These are phyloP conservation scores for Trypanosoma caninum DNA, from an alignment of 208 protist genomes.

Conservation along the genomic window DNA sequence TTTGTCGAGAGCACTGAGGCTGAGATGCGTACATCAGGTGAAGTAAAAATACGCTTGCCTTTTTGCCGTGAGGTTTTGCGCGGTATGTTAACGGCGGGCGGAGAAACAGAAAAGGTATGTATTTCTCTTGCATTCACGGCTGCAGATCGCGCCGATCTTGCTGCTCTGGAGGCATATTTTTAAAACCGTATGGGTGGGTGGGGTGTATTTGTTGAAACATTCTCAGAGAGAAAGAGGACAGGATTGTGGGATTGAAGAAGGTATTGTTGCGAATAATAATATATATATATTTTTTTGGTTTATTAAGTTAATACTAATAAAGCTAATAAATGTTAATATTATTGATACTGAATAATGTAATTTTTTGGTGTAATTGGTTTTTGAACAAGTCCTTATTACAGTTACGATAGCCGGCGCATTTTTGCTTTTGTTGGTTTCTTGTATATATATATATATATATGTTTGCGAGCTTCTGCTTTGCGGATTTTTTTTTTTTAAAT, in stretches of 20 bases:
- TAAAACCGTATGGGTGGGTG: background rate
- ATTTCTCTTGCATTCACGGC: conserved; percentile 64
- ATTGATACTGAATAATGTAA: no score
- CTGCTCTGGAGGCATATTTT: conserved; percentile 20
- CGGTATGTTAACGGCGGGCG: conserved; percentile 13
- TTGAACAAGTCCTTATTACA: no score
- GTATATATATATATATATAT: no score
- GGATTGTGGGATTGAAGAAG: background rate
- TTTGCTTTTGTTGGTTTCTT: no score
- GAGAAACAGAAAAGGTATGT: conserved; percentile 8
- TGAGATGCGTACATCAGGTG: conserved; percentile 34
- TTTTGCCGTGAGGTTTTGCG: conserved; percentile 35
- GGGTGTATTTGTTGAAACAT: background rate
- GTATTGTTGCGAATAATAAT: background rate
- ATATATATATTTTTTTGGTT: background rate
- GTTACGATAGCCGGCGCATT: no score
- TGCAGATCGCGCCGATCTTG: conserved; percentile 43
- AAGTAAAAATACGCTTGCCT: conserved; percentile 55
- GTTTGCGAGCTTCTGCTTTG: no score
- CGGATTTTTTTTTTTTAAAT: no score
- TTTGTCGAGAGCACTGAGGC: conserved; percentile 72
- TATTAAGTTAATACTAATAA: no score
- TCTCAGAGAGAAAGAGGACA: background rate
- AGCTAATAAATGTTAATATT: no score
- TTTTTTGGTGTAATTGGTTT: no score